A percentile compares a stretch with the other conserved stretches of the same genome.
Conservation (phyloP, 768 basidiomycete genomes). For the Mycena rosella region DNA sequence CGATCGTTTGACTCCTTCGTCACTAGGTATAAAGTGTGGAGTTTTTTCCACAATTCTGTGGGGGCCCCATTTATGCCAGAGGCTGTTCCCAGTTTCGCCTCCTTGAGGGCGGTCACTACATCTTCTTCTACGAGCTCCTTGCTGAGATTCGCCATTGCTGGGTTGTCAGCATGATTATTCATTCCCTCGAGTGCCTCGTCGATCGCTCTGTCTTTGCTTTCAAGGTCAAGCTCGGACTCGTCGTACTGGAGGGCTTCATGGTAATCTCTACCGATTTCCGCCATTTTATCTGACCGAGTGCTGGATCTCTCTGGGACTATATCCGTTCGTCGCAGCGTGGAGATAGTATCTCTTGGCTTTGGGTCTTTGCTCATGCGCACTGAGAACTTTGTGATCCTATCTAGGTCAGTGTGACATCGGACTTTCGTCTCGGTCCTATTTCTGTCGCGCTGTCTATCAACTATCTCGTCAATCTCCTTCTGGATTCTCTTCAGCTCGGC, state of each 20-base stretch:
- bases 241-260: background rate
- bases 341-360: background rate
- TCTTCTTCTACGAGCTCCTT: no score
- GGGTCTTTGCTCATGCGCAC: no score
- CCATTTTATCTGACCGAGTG: background rate
- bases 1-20: no score
- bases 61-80: conserved; percentile 13
- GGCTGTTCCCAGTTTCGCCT: background rate
- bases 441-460: background rate
- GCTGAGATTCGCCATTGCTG: no score
- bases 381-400: no score
- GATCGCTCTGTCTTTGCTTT: background rate
- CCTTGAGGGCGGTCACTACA: no score
- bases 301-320: background rate
- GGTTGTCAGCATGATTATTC: no score
- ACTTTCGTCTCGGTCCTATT: background rate
- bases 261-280: background rate
- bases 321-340: background rate
- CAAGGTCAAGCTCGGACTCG: background rate
- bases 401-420: no score
- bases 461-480: no score
- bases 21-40: background rate
- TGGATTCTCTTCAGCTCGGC: no score
- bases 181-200: background rate
- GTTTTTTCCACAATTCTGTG: conserved; percentile 18